Conservation (phyloP, 495 filamentous ascomycete genomes). For the Astrothelium subdiscretum region DNA sequence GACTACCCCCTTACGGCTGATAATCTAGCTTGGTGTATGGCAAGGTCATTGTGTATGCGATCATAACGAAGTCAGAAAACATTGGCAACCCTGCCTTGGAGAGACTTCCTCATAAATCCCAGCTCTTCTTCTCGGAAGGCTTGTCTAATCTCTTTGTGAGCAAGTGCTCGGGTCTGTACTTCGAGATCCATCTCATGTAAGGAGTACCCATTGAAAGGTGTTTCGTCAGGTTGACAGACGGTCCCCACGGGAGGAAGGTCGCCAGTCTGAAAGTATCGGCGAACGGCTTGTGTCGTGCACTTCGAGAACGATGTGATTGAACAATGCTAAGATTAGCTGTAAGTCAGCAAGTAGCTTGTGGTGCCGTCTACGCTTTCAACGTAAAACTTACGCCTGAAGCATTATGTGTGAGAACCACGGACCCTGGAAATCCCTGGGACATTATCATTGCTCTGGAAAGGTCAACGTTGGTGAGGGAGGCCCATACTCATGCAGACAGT, state of each 20-base stretch:
- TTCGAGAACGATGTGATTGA: constrained; percentile 15
- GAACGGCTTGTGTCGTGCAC: constrained; percentile 20
- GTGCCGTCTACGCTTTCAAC: neutral
- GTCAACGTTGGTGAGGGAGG: neutral
- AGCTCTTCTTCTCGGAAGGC: neutral
- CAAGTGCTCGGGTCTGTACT: neutral
- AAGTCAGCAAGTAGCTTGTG: neutral
- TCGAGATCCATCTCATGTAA: neutral
- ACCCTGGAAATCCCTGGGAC: constrained; percentile 38
- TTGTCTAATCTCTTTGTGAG: neutral
- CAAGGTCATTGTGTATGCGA: no score
- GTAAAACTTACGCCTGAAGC: constrained; percentile 32
- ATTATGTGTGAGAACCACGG: constrained; percentile 44
- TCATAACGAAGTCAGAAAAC: neutral
- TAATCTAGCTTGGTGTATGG: no score
- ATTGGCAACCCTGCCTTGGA: neutral
- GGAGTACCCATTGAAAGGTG: constrained; percentile 7
- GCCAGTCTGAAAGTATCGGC: constrained; percentile 26
- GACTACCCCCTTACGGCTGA: no score
- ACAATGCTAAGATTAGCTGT: constrained; percentile 17
- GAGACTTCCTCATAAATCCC: neutral
- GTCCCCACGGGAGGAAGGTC: constrained; percentile 20
- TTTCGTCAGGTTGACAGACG: constrained; percentile 12
- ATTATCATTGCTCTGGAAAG: constrained; percentile 34
- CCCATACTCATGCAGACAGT: neutral